Conservation (phyloP, 805 yeast species). For the Novakomyces olei region DNA sequence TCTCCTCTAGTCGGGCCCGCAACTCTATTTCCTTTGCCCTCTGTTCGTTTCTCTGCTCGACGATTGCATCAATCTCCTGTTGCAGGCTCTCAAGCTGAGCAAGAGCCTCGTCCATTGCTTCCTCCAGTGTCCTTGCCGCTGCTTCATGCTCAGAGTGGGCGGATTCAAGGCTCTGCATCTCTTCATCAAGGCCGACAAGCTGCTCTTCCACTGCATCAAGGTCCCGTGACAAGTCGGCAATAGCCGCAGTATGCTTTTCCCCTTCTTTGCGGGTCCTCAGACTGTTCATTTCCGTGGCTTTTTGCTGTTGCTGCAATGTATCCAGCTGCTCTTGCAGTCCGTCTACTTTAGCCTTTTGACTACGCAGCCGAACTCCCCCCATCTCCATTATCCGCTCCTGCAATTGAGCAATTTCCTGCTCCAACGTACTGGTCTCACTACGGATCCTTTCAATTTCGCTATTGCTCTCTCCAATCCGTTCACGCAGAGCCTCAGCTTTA, state of each 20-base stretch:
- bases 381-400: conserved; percentile 68
- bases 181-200: conserved; percentile 16
- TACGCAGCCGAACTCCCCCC: conserved; percentile 68
- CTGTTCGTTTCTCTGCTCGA: conserved; percentile 29
- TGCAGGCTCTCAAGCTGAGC: conserved; percentile 16
- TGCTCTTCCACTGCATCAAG: conserved; percentile 17
- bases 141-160: too few species aligned
- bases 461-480: too few species aligned
- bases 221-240: conserved; percentile 28
- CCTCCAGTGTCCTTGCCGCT: too few species aligned
- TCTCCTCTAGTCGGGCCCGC: conserved; percentile 38
- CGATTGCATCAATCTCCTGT: conserved; percentile 21
- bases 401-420: conserved; percentile 31
- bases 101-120: too few species aligned
- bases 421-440: conserved; percentile 33
- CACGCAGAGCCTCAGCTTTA: too few species aligned
- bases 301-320: conserved; percentile 31
- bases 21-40: conserved; percentile 47
- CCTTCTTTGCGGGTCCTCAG: conserved; percentile 45
- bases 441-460: conserved; percentile 25
- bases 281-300: conserved; percentile 32
- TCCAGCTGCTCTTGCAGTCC: conserved; percentile 47
- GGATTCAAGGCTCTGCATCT: conserved; percentile 14
- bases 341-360: conserved; percentile 65
- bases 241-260: conserved; percentile 29